Base-by-base conservation (phyloP, 768 basidiomycete genomes). In the Russula sp. region DNA sequence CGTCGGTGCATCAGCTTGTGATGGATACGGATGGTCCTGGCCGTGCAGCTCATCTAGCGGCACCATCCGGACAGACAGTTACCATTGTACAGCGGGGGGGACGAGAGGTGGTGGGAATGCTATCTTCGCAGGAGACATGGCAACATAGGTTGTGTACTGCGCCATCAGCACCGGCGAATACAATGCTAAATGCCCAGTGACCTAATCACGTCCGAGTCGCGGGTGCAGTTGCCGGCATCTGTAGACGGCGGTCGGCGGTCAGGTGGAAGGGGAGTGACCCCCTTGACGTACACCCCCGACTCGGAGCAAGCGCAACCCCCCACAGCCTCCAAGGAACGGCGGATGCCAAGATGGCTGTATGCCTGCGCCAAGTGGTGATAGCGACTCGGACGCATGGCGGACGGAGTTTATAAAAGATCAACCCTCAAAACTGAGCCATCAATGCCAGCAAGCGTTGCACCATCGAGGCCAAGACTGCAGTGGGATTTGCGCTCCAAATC, bases 341-440 rank as follows among this genome's bases (percentile, higher is more conserved):
- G 57, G 57, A 32, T 34, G 40, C 51, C 42, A 49, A 31, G 34
- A 20, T 37, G 58, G 57, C 39, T 39, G 51, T 20, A 59, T 50
- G 34, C 48, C 44, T 54, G 39, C 35, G 45, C 48, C n/a, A 39
- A 39, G 47, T 34, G 34, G 39, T 42, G 54, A 64, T 55, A 55
- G 56, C 51, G 51, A 52, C 39, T n/a, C n/a, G n/a, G 54, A 64
- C 59, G 59, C 63, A 55, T 60, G 63, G 63, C 54, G 1, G 44
- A 60, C 53, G 59, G 63, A 37, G 42, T 59, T 56, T 57, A 20
- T 51, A 49, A 45, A 45, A 47, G 3, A 52, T 40, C 18, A 44
- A n/a, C 32, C 39, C 50, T 16, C 13, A 35, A 42, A 48, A 39
- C 22, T 13, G 40, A 18, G 53, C 22, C 32, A 27, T 51, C 47